phyloP scores from a whole-genome alignment of 768 basidiomycete genomes.

The Mycena epipterygia region DNA sequence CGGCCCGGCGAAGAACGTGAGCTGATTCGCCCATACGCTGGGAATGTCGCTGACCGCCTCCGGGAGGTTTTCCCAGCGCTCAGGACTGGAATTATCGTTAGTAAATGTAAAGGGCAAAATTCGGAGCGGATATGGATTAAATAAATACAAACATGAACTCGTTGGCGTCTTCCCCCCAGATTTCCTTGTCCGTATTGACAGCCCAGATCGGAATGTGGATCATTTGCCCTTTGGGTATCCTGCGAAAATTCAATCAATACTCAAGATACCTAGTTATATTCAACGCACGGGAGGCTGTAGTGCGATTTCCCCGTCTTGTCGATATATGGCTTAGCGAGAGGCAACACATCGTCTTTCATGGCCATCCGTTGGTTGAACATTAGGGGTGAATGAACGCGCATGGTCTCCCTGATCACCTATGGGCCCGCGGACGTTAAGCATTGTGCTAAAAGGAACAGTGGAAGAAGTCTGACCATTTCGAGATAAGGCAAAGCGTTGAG shows the following conservation, averaged over 20 bases:
- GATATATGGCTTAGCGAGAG: constrained; percentile 59
- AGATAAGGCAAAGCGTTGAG: too few relatives aligned
- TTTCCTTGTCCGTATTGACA: too few relatives aligned
- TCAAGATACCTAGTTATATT: neutral
- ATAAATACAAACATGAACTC: constrained; percentile 1
- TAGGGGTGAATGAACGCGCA: constrained; percentile 70
- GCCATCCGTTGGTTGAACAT: constrained; percentile 58
- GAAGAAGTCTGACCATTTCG: too few relatives aligned
- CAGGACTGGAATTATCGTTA: too few relatives aligned
- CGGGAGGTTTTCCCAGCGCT: constrained; percentile 3
- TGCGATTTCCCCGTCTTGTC: constrained; percentile 58
- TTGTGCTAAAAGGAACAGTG: too few relatives aligned
- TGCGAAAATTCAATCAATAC: too few relatives aligned
- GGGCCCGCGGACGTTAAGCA: too few relatives aligned
- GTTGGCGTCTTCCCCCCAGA: constrained; percentile 9
- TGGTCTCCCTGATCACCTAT: constrained; percentile 66
- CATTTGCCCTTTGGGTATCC: too few relatives aligned
- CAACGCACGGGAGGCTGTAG: constrained; percentile 53
- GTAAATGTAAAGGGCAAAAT: too few relatives aligned
- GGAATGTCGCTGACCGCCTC: neutral
- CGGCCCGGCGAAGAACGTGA: constrained; percentile 43
- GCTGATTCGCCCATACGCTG: neutral
- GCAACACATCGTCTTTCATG: constrained; percentile 66
- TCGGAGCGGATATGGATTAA: too few relatives aligned
- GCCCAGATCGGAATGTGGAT: too few relatives aligned